Percentiles rank a stretch among this genome's conserved stretches.
phyloP scores from a whole-genome alignment of 805 yeast species.

The Zygosaccharomyces kombuchaensis region DNA sequence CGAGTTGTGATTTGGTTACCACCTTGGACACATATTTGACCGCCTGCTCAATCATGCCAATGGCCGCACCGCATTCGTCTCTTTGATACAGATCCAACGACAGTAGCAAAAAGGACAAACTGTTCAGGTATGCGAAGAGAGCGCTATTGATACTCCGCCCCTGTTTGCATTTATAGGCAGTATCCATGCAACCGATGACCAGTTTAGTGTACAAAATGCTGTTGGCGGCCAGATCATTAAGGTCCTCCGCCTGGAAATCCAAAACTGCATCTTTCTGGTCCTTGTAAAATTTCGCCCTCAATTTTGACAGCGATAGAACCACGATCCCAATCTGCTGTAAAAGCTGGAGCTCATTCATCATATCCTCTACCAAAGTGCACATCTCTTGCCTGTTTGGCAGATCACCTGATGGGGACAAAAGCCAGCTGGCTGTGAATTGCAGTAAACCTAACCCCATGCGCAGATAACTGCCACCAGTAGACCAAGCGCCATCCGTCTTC shows the following conservation, averaged over 20 bases:
- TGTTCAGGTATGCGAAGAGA: slow-evolving; percentile 20
- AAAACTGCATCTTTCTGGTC: slow-evolving; percentile 23
- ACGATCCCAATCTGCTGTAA: slow-evolving; percentile 31
- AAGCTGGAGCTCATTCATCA: slow-evolving; percentile 18
- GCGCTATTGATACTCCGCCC: slow-evolving; percentile 13
- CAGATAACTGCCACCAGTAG: slow-evolving; percentile 26
- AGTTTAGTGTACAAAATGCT: slow-evolving; percentile 29
- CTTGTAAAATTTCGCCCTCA: slow-evolving; percentile 23
- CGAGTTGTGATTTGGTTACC: slow-evolving; percentile 16
- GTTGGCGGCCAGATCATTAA: slow-evolving; percentile 22
- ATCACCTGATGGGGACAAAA: neutral
- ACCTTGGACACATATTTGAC: slow-evolving; percentile 17
- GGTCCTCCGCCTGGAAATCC: slow-evolving; percentile 31
- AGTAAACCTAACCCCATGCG: slow-evolving; percentile 29
- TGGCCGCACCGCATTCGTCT: slow-evolving; percentile 27
- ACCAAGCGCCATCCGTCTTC: slow-evolving; percentile 22
- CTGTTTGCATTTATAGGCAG: slow-evolving; percentile 11
- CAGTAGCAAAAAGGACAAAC: slow-evolving; percentile 23
- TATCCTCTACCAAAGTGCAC: slow-evolving; percentile 3
- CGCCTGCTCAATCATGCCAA: slow-evolving; percentile 29
- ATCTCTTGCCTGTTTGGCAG: neutral
- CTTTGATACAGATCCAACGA: slow-evolving; percentile 29
- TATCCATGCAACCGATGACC: slow-evolving; percentile 29
- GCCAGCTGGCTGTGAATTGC: slow-evolving; percentile 11
- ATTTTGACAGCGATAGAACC: slow-evolving; percentile 31